A percentile compares a stretch with the other conserved stretches of the same genome.
phyloP scores from a whole-genome alignment of 257 asterid genomes.

The Solanum phureja region DNA sequence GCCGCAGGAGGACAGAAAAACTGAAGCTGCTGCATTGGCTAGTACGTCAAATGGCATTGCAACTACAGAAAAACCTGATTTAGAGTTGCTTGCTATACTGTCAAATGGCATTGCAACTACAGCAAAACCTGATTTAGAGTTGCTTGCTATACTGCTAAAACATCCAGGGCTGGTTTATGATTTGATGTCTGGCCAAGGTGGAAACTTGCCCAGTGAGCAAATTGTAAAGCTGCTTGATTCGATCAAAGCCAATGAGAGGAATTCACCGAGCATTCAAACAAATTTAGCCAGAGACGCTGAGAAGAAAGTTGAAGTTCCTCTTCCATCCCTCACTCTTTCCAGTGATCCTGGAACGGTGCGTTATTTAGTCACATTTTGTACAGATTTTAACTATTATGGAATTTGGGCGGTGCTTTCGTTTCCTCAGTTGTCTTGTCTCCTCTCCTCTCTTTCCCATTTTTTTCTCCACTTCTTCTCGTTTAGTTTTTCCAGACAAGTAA shows the following conservation, averaged over 20 bases:
- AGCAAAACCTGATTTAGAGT: constrained; percentile 75
- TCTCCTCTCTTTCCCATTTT: background rate
- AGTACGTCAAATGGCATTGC: constrained; percentile 25
- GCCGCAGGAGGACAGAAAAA: constrained; percentile 5
- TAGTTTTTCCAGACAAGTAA: background rate
- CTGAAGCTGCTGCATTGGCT: constrained; percentile 18
- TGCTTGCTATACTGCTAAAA: constrained; percentile 62
- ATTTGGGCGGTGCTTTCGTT: background rate
- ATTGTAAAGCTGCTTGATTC: constrained; percentile 76
- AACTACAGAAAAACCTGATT: constrained; percentile 57
- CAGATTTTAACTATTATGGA: constrained; percentile 18
- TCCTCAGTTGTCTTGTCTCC: background rate
- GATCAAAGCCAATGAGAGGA: constrained; percentile 56
- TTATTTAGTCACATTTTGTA: constrained; percentile 54
- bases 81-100: constrained; percentile 52
- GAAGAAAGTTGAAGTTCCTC: constrained; percentile 69
- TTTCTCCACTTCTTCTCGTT: background rate
- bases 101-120: constrained; percentile 22
- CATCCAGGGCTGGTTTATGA: constrained; percentile 89
- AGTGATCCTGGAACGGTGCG: constrained; percentile 94
- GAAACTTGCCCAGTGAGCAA: constrained; percentile 48
- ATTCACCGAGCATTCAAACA: constrained; percentile 31
- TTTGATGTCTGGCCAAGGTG: constrained; percentile 76
- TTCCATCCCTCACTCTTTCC: constrained; percentile 98
- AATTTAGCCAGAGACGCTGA: constrained; percentile 33